phyloP scores from a whole-genome alignment of 495 filamentous ascomycete genomes.

The Tetracladium setigerum region DNA sequence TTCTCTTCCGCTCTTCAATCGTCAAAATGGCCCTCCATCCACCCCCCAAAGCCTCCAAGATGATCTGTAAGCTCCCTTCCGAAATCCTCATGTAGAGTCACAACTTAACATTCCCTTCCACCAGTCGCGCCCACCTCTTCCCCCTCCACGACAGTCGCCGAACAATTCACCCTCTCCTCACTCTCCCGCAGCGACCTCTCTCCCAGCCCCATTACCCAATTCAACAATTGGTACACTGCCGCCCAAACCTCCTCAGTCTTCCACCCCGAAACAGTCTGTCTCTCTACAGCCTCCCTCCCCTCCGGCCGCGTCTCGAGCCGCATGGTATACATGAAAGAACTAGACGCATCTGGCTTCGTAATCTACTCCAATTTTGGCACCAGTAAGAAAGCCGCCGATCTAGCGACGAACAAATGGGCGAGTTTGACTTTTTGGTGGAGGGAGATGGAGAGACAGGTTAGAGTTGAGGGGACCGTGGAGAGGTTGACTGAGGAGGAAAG shows the following conservation, averaged over 20 bases:
- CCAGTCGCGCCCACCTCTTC: conserved; percentile 28
- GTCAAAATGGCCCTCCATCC: conserved; percentile 41
- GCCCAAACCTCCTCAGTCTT: conserved; percentile 53
- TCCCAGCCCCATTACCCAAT: conserved; percentile 62
- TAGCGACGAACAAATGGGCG: conserved; percentile 57
- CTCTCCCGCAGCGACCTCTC: conserved; percentile 47
- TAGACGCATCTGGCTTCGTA: conserved; percentile 73
- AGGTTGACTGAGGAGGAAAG: conserved; percentile 65
- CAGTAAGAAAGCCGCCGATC: conserved; percentile 57
- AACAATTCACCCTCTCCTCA: conserved; percentile 52
- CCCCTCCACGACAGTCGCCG: conserved; percentile 40
- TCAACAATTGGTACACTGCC: conserved; percentile 76
- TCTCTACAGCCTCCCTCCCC: conserved; percentile 82
- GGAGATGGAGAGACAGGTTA: conserved; percentile 73
- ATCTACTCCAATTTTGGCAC: conserved; percentile 91
- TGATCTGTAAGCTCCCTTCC: conserved; percentile 39
- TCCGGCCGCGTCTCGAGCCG: conserved; percentile 78
- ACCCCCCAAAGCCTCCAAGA: conserved; percentile 31
- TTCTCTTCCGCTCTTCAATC: conserved; percentile 11
- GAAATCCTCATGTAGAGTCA: too few relatives aligned
- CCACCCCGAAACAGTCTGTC: conserved; percentile 67
- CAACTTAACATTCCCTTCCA: conserved; percentile 30
- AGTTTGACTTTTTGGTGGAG: conserved; percentile 71
- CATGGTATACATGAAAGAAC: conserved; percentile 86
- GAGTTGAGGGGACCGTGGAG: conserved; percentile 70